Base-by-base conservation (phyloP, 148 eudicot species). In the Rhododendron ferrugineum region DNA sequence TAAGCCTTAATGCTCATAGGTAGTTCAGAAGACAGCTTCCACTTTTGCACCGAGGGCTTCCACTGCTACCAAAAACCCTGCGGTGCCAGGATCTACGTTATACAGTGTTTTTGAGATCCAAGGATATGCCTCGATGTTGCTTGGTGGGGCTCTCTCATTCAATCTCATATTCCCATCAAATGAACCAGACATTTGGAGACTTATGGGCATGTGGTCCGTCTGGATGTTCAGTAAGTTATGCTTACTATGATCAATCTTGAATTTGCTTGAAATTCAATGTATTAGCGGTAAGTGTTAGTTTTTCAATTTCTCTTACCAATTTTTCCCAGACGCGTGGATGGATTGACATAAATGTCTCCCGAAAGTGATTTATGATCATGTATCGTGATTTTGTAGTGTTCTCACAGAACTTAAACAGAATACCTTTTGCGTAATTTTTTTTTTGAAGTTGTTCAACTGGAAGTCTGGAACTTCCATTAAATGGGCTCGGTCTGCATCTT, bases 131-230 rank as follows among this genome's bases (percentile, higher is more conserved):
- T 95, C 93, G 34, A 95, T 96, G 94, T 54, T 95, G 60, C 16
- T 95, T 54, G 99, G 99, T 30, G 99, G 99, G 87, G 95, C 94
- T 89, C 92, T 96, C 62, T 95, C 99, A 28, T 96, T 94, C 92
- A 96, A 96, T 90, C 96, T 96, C 75, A 86, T 96, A 85, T 95
- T 96, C 87, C 99, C 99, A 32, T 96, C 98, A 73, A 94, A 92
- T 80, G 97, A 95, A 86, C 99, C 99, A 0, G 98, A 96, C 83
- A 82, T 96, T 76, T 96, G 99, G 99, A 94, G 99, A 86, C 87
- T 96, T 76, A 96, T 96, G 99, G 99, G 99, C 79, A 96, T 96
- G 99, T 96, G 99, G 99, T 96, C 98, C 84, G 92, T 96, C 81
- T 96, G 99, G 99, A 96, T 96, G 99, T 96, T 96, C 93, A 95